These are phyloP conservation scores for Coleophoma eucalyptorum DNA, from an alignment of 2,329 filamentous ascomycete genomes.

Conservation along the genomic window DNA sequence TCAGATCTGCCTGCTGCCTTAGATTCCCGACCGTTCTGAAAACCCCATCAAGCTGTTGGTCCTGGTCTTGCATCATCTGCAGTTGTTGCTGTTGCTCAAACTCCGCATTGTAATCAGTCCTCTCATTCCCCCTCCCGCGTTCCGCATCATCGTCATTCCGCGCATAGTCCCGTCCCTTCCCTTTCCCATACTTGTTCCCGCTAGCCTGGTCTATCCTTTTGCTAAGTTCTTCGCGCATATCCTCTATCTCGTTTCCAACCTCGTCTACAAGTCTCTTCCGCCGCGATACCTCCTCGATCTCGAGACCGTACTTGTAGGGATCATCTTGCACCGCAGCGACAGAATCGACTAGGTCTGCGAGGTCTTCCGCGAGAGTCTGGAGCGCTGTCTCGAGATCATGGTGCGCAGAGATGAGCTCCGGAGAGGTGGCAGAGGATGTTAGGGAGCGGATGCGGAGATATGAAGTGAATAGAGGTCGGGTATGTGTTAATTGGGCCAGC, in stretches of 20 bases:
- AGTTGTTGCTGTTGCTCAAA: conserved; percentile 91
- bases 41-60: conserved; percentile 87
- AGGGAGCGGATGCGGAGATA: conserved; percentile 95
- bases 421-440: conserved; percentile 65
- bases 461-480: conserved; percentile 85
- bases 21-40: conserved; percentile 91
- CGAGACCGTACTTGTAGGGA: conserved; percentile 82
- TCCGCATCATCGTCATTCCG: conserved; percentile 29
- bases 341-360: conserved; percentile 82
- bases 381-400: conserved; percentile 65
- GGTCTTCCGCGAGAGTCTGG: conserved; percentile 71
- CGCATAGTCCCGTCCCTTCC: conserved; percentile 19
- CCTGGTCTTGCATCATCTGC: conserved; percentile 92
- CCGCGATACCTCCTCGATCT: conserved; percentile 75
- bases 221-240: conserved; percentile 80
- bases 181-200: too few species aligned
- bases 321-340: conserved; percentile 85
- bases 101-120: conserved; percentile 56
- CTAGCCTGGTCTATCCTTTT: conserved; percentile 46
- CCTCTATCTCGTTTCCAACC: conserved; percentile 82
- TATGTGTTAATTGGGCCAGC: conserved; percentile 73
- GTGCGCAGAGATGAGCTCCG: conserved; percentile 79
- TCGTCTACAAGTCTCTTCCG: conserved; percentile 82
- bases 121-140: conserved; percentile 35
- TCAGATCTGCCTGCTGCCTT: conserved; percentile 85